Conservation (phyloP, 768 basidiomycete genomes). For the Amanita exitialis region DNA sequence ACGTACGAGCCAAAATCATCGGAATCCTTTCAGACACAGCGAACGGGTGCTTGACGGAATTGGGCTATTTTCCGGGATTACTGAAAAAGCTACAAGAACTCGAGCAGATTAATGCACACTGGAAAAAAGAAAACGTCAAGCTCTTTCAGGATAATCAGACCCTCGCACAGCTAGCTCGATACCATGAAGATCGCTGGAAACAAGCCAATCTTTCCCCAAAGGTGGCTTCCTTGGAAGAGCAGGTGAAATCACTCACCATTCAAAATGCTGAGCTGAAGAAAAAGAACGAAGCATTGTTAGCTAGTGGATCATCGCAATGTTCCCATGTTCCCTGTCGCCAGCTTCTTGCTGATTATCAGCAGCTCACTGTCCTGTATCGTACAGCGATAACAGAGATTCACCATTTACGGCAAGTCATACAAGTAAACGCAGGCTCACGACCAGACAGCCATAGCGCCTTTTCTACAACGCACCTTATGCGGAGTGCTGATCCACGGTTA, state of each 20-base stretch:
- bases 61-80: conserved; percentile 36
- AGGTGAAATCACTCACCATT: conserved; percentile 12
- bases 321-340: conserved; percentile 9
- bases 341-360: conserved; percentile 12
- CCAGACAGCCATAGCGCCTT: neutral
- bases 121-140: conserved; percentile 27
- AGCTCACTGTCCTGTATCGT: conserved; percentile 9
- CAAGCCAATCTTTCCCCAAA: conserved; percentile 10
- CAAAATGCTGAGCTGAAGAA: conserved; percentile 12
- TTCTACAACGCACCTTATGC: neutral
- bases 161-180: conserved; percentile 16
- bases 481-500: neutral
- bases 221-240: conserved; percentile 14
- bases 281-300: conserved; percentile 11
- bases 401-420: conserved; percentile 6
- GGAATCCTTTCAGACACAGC: conserved; percentile 34
- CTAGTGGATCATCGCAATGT: neutral
- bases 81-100: conserved; percentile 24
- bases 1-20: conserved; percentile 26
- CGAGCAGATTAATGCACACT: conserved; percentile 19
- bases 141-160: conserved; percentile 28
- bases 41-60: conserved; percentile 35
- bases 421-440: neutral
- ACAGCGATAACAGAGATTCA: conserved; percentile 13
- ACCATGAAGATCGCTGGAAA: conserved; percentile 13